phyloP scores from a whole-genome alignment of 805 yeast genomes.

The Citeromyces nyonsensis region DNA sequence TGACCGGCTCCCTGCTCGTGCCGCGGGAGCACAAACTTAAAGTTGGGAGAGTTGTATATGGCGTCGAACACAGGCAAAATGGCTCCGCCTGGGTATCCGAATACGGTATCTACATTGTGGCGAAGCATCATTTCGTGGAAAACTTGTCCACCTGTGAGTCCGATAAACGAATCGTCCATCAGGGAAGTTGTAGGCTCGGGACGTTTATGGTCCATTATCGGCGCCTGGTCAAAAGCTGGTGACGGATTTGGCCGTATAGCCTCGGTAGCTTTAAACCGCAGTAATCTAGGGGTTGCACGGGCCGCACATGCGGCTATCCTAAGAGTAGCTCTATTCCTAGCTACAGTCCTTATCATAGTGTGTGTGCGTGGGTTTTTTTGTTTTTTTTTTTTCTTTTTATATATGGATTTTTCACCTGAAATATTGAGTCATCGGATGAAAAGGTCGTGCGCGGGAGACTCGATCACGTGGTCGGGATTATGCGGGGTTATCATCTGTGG shows the following conservation, averaged over 20 bases:
- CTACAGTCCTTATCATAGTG: too few species aligned
- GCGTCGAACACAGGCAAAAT: conserved; percentile 96
- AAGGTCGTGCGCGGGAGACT: too few species aligned
- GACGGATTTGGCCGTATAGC: conserved; percentile 22
- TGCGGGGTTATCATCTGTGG: too few species aligned
- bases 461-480: too few species aligned
- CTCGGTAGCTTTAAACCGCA: too few species aligned
- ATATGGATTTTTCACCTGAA: too few species aligned
- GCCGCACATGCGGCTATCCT: too few species aligned
- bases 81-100: conserved; percentile 99
- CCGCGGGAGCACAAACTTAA: conserved; percentile 83
- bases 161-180: conserved; percentile 82
- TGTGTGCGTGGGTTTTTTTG: too few species aligned
- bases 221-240: conserved; percentile 29
- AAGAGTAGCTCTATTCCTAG: too few species aligned
- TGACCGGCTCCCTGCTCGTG: conserved; percentile 99
- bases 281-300: too few species aligned
- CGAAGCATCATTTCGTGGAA: conserved; percentile 98
- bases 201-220: conserved; percentile 6
- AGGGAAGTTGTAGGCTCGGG: conserved; percentile 9
- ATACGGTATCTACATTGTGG: conserved; percentile 88
- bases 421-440: too few species aligned
- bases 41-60: conserved; percentile 78
- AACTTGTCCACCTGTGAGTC: conserved; percentile 95
- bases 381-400: too few species aligned